Evolutionary conservation across 768 basidiomycete genomes (phyloP), one percentile per base, ranked within the genome.

Genomic region (Mycena filopes): DNA sequence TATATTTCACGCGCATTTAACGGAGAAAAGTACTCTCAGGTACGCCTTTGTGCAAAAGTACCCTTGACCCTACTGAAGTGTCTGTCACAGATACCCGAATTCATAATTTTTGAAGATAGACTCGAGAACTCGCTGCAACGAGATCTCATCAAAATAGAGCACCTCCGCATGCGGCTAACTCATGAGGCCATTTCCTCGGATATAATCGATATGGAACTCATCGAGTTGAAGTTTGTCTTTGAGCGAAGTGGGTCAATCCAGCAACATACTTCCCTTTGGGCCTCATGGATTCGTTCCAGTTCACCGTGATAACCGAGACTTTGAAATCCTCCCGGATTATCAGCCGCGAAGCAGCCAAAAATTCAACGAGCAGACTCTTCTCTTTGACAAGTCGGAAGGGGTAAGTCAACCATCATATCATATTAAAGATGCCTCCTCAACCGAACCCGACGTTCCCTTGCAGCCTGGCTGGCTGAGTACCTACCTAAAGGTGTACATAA

Each of bases 271-370:
- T 36, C 41, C 48, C 45, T 40, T 57, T 12, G 16, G 11, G 33
- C 38, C 23, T 55, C 36, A 25, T 31, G 29, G 10, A 25, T 41
- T 65, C 41, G 21, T 69, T 65, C n/a, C 71, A 92, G 90, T 82
- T 60, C 92, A 95, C 67, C 83, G 89, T 59, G 95, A 97, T 76
- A 96, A 97, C 75, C 90, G 95, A 10, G 95, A 97, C 78, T 90
- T 91, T 70, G 82, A 83, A 41, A 88, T 95, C 49, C 78, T 96
- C 26, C 87, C 91, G 9, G 89, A 89, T 74, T 92, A 93, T 70
- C 95, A 96, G 70, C 92, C 93, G 0, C 79, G 73, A 43, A 76
- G 73, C 38, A 80, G 78, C 23, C 73, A 80, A 12, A 77, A 84
- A 7, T 83, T 95, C 59, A 83, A 89, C 67, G 79, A 87, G 54